These are phyloP conservation scores for Alliaria petiolata DNA, from an alignment of 345 rosid species.

Conservation along the genomic window DNA sequence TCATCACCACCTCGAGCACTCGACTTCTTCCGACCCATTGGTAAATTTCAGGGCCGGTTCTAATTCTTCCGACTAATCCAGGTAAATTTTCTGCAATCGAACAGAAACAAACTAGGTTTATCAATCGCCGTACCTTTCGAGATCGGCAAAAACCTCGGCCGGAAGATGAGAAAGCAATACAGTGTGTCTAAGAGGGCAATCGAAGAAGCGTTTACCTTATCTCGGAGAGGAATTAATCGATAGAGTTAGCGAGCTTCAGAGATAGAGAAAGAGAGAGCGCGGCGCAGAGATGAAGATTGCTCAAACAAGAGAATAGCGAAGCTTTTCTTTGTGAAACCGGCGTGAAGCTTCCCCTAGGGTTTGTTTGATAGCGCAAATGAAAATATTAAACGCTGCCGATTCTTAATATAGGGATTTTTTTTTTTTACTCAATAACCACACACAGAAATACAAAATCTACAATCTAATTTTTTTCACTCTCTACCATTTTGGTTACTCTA, in stretches of 20 bases:
- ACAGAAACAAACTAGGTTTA: not conserved
- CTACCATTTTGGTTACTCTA: no score
- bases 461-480: no score
- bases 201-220: slow-evolving; percentile 1
- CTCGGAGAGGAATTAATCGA: not conserved
- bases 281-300: slow-evolving; percentile 9
- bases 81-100: not conserved
- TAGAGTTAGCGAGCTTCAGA: not conserved
- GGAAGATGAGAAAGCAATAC: not conserved
- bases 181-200: not conserved
- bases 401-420: no score
- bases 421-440: no score
- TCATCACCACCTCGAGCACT: slow-evolving; percentile 57
- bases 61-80: slow-evolving; percentile 2
- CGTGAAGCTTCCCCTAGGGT: slow-evolving; percentile 25
- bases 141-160: not conserved
- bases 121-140: not conserved
- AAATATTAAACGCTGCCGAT: not conserved
- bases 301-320: not conserved
- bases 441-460: no score
- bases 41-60: not conserved
- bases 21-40: slow-evolving; percentile 77
- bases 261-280: not conserved
- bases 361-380: not conserved
- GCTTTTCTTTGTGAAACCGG: slow-evolving; percentile 1